Evolutionary conservation across 176 grass and related monocot species (phyloP).

Genomic region (Oryza australiensis): DNA sequence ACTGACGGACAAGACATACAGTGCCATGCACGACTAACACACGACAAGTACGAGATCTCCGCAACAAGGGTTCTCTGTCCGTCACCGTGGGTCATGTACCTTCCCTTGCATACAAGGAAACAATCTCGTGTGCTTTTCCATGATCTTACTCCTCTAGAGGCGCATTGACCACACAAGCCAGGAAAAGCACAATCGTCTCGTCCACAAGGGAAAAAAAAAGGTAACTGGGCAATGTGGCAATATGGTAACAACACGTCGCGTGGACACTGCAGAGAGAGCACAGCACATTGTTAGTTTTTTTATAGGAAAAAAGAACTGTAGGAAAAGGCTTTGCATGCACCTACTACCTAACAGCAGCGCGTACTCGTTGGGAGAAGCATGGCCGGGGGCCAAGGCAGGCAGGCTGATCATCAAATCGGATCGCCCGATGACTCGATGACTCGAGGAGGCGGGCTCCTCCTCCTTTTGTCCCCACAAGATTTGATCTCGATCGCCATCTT

Average conservation of each 20-base stretch:
- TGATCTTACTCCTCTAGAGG: neutral
- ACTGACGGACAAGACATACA: no score
- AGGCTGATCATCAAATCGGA: conserved; percentile 5
- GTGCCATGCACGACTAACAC: neutral
- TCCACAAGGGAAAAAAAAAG: neutral
- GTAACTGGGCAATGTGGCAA: neutral
- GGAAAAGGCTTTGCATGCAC: neutral
- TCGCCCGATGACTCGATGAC: neutral
- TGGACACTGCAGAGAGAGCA: neutral
- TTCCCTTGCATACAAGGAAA: conserved; percentile 20
- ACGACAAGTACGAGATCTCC: neutral
- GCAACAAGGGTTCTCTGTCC: neutral
- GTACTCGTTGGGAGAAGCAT: neutral
- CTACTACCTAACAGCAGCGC: neutral
- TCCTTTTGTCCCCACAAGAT: neutral
- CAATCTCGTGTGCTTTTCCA: conserved; percentile 3
- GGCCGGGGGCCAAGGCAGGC: neutral
- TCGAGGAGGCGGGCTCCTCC: neutral
- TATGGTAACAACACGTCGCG: neutral
- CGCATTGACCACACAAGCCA: neutral
- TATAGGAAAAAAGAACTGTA: neutral
- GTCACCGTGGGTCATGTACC: neutral
- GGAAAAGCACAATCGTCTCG: neutral
- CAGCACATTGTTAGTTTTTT: neutral
- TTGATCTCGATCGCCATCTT: conserved; percentile 20